Conservation (phyloP, 2,329 filamentous ascomycete genomes). For the Penicillium sp. region DNA sequence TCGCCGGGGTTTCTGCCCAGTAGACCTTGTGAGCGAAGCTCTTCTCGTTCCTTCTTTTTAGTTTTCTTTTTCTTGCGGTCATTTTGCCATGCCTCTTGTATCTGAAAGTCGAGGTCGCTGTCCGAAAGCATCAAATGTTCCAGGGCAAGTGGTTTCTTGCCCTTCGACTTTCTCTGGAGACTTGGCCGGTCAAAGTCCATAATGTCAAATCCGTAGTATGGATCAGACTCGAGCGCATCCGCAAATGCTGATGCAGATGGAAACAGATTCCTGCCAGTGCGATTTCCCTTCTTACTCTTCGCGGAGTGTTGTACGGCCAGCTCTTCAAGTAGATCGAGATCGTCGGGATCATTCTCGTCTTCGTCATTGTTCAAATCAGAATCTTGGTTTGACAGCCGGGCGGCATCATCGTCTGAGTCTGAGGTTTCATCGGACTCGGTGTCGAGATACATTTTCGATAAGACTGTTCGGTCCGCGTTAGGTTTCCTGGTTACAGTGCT, state of each 20-base stretch:
- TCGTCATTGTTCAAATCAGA: neutral
- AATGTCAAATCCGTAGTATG: constrained; percentile 68
- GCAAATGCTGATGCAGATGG: constrained; percentile 53
- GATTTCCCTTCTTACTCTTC: constrained; percentile 49
- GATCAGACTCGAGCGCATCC: constrained; percentile 53
- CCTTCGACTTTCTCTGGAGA: constrained; percentile 60
- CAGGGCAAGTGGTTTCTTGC: constrained; percentile 46
- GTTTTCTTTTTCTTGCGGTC: constrained; percentile 66
- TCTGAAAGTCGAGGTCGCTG: constrained; percentile 57
- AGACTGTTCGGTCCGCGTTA: constrained; percentile 13
- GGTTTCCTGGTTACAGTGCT: neutral
- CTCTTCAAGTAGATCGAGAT: constrained; percentile 48
- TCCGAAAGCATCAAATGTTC: constrained; percentile 56
- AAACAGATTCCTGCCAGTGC: constrained; percentile 34
- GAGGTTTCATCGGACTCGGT: constrained; percentile 5
- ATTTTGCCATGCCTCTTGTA: constrained; percentile 58
- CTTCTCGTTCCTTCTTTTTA: constrained; percentile 64
- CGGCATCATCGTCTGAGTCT: constrained; percentile 12
- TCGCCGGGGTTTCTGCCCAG: constrained; percentile 53
- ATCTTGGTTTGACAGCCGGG: constrained; percentile 3
- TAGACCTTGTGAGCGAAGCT: constrained; percentile 59
- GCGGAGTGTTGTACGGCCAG: constrained; percentile 18
- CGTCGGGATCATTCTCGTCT: constrained; percentile 2
- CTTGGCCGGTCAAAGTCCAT: constrained; percentile 76
- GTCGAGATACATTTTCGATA: constrained; percentile 17